Evolutionary conservation across 139 green algal genomes (phyloP).

Genomic region (Coelastrella sp.): DNA sequence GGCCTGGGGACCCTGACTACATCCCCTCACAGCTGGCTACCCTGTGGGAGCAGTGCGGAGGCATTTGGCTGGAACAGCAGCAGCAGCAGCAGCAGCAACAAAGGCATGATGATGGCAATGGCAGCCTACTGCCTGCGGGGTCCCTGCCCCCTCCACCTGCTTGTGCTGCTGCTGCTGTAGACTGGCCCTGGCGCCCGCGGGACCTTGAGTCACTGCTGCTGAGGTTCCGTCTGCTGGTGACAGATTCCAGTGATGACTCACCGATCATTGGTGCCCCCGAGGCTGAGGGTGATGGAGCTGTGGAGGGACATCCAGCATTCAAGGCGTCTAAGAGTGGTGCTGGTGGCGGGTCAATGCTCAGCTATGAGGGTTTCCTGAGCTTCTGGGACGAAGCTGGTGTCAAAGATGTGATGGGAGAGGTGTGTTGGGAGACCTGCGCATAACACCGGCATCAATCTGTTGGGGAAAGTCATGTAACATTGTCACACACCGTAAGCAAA

Average conservation of each 20-base stretch:
- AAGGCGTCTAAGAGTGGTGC: no score
- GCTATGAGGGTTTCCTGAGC: conserved; percentile 22
- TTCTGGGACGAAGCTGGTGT: conserved; percentile 36
- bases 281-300: no score
- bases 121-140: background rate
- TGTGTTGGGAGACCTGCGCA: background rate
- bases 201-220: conserved; percentile 25
- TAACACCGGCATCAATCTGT: no score
- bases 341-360: background rate
- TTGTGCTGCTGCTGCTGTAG: background rate
- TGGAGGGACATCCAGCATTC: no score
- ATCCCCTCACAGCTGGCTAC: conserved; percentile 10
- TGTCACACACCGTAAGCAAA: no score
- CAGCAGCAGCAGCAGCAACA: conserved; percentile 6
- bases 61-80: conserved; percentile 19
- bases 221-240: background rate
- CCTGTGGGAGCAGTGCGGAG: background rate
- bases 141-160: background rate
- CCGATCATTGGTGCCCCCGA: no score
- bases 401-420: background rate
- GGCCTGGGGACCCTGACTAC: conserved; percentile 28
- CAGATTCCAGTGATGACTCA: no score
- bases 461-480: no score
- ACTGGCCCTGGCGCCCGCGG: conserved; percentile 37
- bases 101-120: no score